Conservation (phyloP, 805 yeast species). For the Candida mattraensis region DNA sequence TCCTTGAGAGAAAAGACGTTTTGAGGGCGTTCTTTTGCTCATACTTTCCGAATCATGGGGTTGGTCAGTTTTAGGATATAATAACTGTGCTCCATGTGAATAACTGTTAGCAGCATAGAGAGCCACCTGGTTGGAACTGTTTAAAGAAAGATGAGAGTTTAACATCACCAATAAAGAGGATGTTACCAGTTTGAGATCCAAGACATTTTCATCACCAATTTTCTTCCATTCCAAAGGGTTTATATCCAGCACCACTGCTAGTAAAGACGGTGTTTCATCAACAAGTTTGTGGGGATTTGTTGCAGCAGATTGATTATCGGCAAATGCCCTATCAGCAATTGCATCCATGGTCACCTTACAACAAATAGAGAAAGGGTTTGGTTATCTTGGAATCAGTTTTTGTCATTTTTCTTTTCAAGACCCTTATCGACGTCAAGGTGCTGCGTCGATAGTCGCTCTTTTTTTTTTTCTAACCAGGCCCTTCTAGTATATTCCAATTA, state of each 20-base stretch:
- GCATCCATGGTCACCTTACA: constrained; percentile 76
- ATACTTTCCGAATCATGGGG: constrained; percentile 8
- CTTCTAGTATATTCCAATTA: constrained; percentile 10
- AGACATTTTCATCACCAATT: constrained; percentile 38
- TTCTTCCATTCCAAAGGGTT: constrained; percentile 69
- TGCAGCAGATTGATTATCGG: constrained; percentile 22
- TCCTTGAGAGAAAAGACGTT: constrained; percentile 45
- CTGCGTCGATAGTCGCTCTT: no score
- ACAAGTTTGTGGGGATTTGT: constrained; percentile 23
- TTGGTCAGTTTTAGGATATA: constrained; percentile 55
- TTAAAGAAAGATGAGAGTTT: constrained; percentile 85
- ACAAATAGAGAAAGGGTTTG: no score
- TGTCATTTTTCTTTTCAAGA: no score
- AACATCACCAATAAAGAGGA: constrained; percentile 71
- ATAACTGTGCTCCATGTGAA: constrained; percentile 55
- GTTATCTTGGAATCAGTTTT: no score
- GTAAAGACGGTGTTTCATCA: constrained; percentile 75
- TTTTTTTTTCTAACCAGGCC: constrained; percentile 6
- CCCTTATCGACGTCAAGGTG: no score
- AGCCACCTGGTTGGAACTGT: constrained; percentile 81
- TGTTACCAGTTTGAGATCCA: constrained; percentile 57
- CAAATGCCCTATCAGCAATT: constrained; percentile 59
- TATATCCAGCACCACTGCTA: constrained; percentile 76
- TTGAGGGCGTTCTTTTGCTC: constrained; percentile 5
- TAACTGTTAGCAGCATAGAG: constrained; percentile 71